Evolutionary conservation across 345 rosid genomes (phyloP), one percentile per base, ranked within the genome.

Genomic region (Lepidium didymum): DNA sequence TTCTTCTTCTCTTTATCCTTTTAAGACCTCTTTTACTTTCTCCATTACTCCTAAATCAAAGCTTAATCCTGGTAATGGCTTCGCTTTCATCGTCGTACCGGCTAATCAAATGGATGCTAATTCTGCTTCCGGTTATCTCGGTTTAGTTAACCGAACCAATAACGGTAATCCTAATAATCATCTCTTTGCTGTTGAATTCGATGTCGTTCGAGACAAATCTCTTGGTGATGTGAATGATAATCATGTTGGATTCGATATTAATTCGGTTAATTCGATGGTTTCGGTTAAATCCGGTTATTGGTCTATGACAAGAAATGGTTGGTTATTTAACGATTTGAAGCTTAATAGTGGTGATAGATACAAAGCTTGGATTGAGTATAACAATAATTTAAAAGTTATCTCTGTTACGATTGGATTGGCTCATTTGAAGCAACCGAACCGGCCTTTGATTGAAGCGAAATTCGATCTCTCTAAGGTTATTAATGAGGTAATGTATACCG

Each of bases 221-320:
- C 61, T 74, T 14, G 8, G 46, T 0, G 80, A 78, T 16, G 43
- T 79, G 31, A 74, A 77, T 31, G 75, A 72, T 40, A 79, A 81
- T 44, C 84, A 77, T 62, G 81, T 83, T 36, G 81, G 86, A 49
- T 13, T 80, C 62, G 80, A 78, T 14, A 62, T 78, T 29, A 75
- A 81, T 8, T 72, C 82, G 10, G 67, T 78, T 14, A 36, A 55
- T 19, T 75, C 78, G 64, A 41, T 81, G 35, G 58, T 15, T 36
- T 57, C 81, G 14, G 38, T 21, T 1, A 76, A 71, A 58, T 77
- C 84, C 31, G 81, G 79, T 21, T 68, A 62, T 46, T 76, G 76
- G 78, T 40, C 50, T n/a, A 62, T 69, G 65, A 60, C 72, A 7
- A 73, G 54, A 40, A 59, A 21, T 3, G 72, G 71, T 4, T 72